Conservation (phyloP, 306 rosid species). For the Hippophae tibetana region DNA sequence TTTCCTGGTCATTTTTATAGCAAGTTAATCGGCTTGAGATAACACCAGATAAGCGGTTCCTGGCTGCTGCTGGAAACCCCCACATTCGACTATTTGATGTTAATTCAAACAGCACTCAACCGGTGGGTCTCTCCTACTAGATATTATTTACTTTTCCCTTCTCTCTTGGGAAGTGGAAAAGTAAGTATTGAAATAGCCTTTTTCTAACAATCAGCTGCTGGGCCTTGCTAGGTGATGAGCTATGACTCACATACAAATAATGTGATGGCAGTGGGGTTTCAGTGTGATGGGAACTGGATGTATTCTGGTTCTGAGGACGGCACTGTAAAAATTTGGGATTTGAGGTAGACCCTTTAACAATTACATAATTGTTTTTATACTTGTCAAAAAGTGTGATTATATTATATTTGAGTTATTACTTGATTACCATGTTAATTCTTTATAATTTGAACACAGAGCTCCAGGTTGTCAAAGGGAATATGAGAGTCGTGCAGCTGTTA, state of each 20-base stretch:
- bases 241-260: slow-evolving; percentile 92
- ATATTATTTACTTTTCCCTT: background rate
- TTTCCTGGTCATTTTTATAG: slow-evolving; percentile 29
- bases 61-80: slow-evolving; percentile 98
- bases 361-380: background rate
- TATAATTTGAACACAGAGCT: slow-evolving; percentile 49
- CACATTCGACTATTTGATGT: slow-evolving; percentile 93
- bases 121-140: slow-evolving; percentile 41
- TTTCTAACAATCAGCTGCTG: slow-evolving; percentile 5
- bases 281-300: slow-evolving; percentile 99
- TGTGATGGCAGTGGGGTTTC: slow-evolving; percentile 98
- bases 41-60: slow-evolving; percentile 85
- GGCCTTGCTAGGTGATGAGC: slow-evolving; percentile 62
- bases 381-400: slow-evolving; percentile 1
- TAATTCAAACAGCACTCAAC: slow-evolving; percentile 83
- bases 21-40: slow-evolving; percentile 96
- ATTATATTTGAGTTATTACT: background rate
- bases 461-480: slow-evolving; percentile 98
- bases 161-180: background rate
- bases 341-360: slow-evolving; percentile 43
- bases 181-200: background rate
- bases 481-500: slow-evolving; percentile 96
- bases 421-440: slow-evolving; percentile 8
- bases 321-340: slow-evolving; percentile 97
- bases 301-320: slow-evolving; percentile 99